Evolutionary conservation across 176 grass and related monocot species (phyloP).

Genomic region (Thinopyrum elongatum): DNA sequence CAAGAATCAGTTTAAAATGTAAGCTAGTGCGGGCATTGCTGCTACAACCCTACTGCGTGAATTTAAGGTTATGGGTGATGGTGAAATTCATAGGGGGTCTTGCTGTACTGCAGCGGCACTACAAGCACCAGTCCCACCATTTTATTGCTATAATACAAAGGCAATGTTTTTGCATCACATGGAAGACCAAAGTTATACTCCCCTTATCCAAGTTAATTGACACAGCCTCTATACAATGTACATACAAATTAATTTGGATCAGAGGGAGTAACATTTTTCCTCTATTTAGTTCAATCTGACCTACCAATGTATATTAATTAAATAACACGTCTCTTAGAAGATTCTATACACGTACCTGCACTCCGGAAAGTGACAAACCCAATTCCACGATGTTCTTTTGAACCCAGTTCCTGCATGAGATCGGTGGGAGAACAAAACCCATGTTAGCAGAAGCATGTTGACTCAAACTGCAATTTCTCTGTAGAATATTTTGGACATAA

Average conservation of each 20-base stretch:
- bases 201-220: background rate
- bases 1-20: background rate
- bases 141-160: background rate
- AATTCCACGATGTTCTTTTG: slow-evolving; percentile 82
- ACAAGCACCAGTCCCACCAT: background rate
- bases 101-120: background rate
- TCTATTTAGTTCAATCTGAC: background rate
- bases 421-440: background rate
- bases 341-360: slow-evolving; percentile 48
- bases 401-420: slow-evolving; percentile 55
- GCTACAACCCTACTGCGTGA: background rate
- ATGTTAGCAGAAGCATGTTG: slow-evolving; percentile 19
- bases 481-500: background rate
- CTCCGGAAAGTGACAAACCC: slow-evolving; percentile 74
- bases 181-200: background rate
- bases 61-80: background rate
- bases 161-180: background rate
- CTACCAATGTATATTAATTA: slow-evolving; percentile 16
- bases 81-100: background rate
- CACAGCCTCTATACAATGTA: too few relatives aligned
- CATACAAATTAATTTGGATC: too few relatives aligned
- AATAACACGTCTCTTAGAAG: background rate
- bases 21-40: background rate
- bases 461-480: slow-evolving; percentile 13
- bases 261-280: too few relatives aligned